Conservation (phyloP, 495 filamentous ascomycete species). For the Paragyromitra xinjiangensis region DNA sequence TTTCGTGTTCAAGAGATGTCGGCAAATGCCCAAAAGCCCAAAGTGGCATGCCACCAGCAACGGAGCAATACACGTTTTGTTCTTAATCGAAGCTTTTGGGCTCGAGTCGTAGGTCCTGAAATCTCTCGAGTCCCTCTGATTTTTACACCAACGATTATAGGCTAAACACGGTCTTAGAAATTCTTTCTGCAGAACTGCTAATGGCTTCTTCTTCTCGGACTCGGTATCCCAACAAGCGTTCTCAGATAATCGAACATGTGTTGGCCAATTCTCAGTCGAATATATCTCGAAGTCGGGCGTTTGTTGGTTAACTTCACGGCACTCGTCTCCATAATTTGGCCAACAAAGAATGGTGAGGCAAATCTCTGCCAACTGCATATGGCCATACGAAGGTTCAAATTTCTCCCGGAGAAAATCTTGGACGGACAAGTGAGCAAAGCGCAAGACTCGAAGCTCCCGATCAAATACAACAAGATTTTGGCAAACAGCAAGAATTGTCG, state of each 20-base stretch:
- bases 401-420: constrained; percentile 14
- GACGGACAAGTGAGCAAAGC: constrained; percentile 48
- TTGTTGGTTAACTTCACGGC: neutral
- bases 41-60: constrained; percentile 13
- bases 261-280: neutral
- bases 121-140: neutral
- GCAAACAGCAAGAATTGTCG: constrained; percentile 24
- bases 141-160: constrained; percentile 8
- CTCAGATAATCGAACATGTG: neutral
- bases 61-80: neutral
- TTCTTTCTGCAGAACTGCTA: neutral
- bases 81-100: neutral
- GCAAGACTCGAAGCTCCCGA: constrained; percentile 8
- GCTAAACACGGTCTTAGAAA: neutral
- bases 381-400: neutral
- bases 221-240: neutral
- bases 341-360: constrained; percentile 16
- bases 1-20: neutral
- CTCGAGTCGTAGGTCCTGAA: too few species aligned
- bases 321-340: neutral
- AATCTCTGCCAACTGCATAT: constrained; percentile 1
- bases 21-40: neutral
- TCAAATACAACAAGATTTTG: constrained; percentile 42
- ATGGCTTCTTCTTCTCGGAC: neutral
- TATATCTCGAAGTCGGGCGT: neutral